A percentile compares a stretch with the other conserved stretches of the same genome.
These are phyloP conservation scores for Calonectria pauciramosa DNA, from an alignment of 2,329 filamentous ascomycete genomes.

Conservation along the genomic window DNA sequence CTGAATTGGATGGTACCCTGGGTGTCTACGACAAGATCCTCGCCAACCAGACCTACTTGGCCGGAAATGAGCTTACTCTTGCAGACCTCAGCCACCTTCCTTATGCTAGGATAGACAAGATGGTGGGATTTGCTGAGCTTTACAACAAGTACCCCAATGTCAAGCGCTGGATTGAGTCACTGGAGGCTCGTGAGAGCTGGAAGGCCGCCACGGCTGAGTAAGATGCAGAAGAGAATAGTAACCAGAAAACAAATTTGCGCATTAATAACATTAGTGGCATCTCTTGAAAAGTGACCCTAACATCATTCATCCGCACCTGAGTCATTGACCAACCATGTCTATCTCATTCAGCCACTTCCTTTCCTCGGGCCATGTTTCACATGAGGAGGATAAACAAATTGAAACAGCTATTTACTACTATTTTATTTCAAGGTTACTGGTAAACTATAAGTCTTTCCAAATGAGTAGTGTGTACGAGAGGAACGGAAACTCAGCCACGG, in stretches of 20 bases:
- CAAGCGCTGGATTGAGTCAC: conserved; percentile 1
- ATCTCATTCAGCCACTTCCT: not conserved
- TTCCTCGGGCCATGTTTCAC: not conserved
- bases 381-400: no score
- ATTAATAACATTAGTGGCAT: not conserved
- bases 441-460: no score
- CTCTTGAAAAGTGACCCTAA: no score
- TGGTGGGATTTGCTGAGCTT: not conserved
- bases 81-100: conserved; percentile 13
- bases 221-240: not conserved
- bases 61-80: not conserved
- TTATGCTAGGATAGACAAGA: not conserved
- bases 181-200: conserved; percentile 19
- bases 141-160: conserved; percentile 11
- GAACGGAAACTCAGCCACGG: no score
- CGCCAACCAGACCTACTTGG: conserved; percentile 15
- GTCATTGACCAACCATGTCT: not conserved
- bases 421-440: no score
- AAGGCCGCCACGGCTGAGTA: not conserved
- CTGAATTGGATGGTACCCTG: not conserved
- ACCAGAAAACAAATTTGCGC: not conserved
- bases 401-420: no score
- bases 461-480: no score
- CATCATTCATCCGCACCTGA: no score
- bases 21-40: conserved; percentile 18